These are phyloP conservation scores for Groenewaldozyma salmanticensis DNA, from an alignment of 805 yeast species.

Conservation along the genomic window DNA sequence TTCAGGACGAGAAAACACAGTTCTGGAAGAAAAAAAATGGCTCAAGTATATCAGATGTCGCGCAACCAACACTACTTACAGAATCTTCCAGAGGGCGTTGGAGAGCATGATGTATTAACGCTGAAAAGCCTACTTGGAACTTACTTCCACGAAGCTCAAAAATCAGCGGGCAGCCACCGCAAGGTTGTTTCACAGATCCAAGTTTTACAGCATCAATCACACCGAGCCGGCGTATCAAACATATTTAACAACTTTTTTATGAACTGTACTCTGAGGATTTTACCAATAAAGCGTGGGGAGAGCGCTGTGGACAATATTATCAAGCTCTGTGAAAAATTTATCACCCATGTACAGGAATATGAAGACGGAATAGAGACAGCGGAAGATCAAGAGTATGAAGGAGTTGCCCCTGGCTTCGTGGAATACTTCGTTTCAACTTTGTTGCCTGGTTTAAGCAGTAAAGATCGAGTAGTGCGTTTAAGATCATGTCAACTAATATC, in stretches of 20 bases:
- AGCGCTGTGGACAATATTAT: slow-evolving; percentile 66
- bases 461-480: slow-evolving; percentile 66
- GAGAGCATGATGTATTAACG: slow-evolving; percentile 10
- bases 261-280: slow-evolving; percentile 50
- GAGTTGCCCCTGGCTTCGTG: slow-evolving; percentile 42
- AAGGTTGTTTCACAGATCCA: slow-evolving; percentile 58
- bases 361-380: slow-evolving; percentile 24
- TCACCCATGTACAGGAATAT: slow-evolving; percentile 24
- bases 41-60: too few species aligned
- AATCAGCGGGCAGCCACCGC: slow-evolving; percentile 63
- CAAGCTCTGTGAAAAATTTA: slow-evolving; percentile 52
- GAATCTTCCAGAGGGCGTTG: slow-evolving; percentile 14
- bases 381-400: slow-evolving; percentile 30
- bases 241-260: slow-evolving; percentile 54
- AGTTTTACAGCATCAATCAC: slow-evolving; percentile 44
- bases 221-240: slow-evolving; percentile 42
- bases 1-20: too few species aligned
- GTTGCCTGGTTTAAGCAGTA: slow-evolving; percentile 68
- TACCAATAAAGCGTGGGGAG: slow-evolving; percentile 62
- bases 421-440: slow-evolving; percentile 55
- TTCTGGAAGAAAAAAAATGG: too few species aligned
- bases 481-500: slow-evolving; percentile 71
- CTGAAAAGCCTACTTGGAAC: slow-evolving; percentile 38
- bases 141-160: slow-evolving; percentile 74
- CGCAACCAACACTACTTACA: too few species aligned